phyloP scores from a whole-genome alignment of 371 early-diverging fungal species.

The Zychaea mexicana region DNA sequence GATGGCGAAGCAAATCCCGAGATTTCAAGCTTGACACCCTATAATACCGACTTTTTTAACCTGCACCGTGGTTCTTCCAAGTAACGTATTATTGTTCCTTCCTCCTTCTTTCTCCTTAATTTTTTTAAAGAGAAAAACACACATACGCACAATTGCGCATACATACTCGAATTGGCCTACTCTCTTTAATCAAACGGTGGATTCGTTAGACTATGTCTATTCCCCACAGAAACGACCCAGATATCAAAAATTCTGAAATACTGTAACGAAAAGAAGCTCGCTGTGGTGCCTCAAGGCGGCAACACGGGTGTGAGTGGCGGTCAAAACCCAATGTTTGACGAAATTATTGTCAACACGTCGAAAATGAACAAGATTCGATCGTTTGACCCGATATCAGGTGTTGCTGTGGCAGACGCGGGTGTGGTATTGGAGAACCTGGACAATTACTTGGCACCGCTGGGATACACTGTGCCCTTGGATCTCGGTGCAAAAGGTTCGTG shows the following conservation, averaged over 20 bases:
- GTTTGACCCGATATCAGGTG: conserved; percentile 79
- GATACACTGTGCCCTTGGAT: conserved; percentile 89
- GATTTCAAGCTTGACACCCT: conserved; percentile 40
- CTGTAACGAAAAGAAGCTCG: conserved; percentile 77
- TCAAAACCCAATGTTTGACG: conserved; percentile 89
- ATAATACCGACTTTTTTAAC: conserved; percentile 84
- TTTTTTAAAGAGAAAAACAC: not conserved
- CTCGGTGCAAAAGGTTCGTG: conserved; percentile 88
- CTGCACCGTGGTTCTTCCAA: conserved; percentile 78
- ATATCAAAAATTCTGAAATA: conserved; percentile 79
- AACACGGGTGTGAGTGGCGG: conserved; percentile 91
- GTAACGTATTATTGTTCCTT: not conserved
- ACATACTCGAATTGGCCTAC: no score
- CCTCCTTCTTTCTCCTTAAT: not conserved
- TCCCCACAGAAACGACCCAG: conserved; percentile 78
- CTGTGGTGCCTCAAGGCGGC: conserved; percentile 95
- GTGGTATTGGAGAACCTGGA: conserved; percentile 85
- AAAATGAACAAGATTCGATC: conserved; percentile 75
- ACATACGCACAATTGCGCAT: not conserved
- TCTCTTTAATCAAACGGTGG: not conserved
- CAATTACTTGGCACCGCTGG: conserved; percentile 71
- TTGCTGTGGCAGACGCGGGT: conserved; percentile 85
- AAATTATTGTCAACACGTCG: conserved; percentile 77
- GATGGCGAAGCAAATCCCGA: conserved; percentile 8
- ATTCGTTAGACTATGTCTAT: conserved; percentile 51